Evolutionary conservation across 2,329 filamentous ascomycete genomes (phyloP).

Genomic region (Lasiodiplodia gonubiensis): DNA sequence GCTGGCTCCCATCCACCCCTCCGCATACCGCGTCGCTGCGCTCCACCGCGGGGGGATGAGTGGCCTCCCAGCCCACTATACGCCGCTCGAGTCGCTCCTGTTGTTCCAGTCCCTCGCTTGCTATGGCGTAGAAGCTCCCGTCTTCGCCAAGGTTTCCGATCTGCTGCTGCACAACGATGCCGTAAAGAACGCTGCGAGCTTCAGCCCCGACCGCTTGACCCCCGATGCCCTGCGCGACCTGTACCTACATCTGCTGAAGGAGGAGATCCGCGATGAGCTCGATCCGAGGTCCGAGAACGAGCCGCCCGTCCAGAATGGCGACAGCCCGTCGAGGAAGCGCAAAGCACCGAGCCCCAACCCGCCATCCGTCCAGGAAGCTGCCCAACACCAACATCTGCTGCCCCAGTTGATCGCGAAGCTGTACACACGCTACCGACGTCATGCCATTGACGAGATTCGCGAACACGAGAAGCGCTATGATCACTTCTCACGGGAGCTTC

Average conservation of each 20-base stretch:
- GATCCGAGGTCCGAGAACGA: constrained; percentile 47
- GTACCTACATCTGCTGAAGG: constrained; percentile 76
- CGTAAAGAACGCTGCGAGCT: constrained; percentile 71
- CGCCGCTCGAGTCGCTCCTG: constrained; percentile 82
- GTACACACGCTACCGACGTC: constrained; percentile 74
- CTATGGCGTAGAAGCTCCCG: constrained; percentile 68
- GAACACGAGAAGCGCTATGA: constrained; percentile 74
- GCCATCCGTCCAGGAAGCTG: constrained; percentile 69
- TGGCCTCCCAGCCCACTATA: constrained; percentile 70
- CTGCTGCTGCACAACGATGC: constrained; percentile 75
- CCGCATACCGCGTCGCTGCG: constrained; percentile 31
- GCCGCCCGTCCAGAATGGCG: constrained; percentile 45
- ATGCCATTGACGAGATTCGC: constrained; percentile 71
- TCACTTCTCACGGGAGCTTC: constrained; percentile 69
- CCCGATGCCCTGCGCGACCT: constrained; percentile 79
- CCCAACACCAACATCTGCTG: constrained; percentile 70
- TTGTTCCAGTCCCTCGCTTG: constrained; percentile 79
- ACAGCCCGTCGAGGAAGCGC: constrained; percentile 66
- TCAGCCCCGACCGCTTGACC: constrained; percentile 74
- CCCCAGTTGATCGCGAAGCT: constrained; percentile 74
- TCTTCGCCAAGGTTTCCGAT: constrained; percentile 75
- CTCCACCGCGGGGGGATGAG: constrained; percentile 56
- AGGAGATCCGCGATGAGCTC: constrained; percentile 68
- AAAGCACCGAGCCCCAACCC: constrained; percentile 71
- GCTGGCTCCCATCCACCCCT: constrained; percentile 46